Evolutionary conservation across 2,329 filamentous ascomycete genomes (phyloP).

Genomic region (Myriangium duriaei): DNA sequence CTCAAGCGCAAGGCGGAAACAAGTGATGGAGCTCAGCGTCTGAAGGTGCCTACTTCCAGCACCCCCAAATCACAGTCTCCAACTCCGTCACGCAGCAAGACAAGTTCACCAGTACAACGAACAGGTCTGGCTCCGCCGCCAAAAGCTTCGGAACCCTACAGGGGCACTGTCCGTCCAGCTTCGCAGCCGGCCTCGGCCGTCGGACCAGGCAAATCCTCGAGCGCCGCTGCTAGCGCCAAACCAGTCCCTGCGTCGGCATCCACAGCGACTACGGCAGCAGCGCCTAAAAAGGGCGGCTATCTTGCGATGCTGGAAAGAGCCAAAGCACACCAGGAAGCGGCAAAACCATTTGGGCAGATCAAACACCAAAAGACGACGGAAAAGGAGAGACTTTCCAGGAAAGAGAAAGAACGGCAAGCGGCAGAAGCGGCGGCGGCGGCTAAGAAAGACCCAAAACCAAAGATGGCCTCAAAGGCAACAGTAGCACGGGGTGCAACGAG

Average conservation of each 20-base stretch:
- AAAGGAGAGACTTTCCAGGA: slow-evolving; percentile 39
- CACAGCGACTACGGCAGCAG: slow-evolving; percentile 16
- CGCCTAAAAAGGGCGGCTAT: slow-evolving; percentile 57
- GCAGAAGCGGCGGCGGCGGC: slow-evolving; percentile 31
- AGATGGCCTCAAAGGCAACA: slow-evolving; percentile 12
- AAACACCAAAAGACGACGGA: slow-evolving; percentile 59
- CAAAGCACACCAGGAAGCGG: slow-evolving; percentile 48
- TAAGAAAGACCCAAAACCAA: slow-evolving; percentile 27
- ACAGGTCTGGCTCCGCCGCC: slow-evolving; percentile 8
- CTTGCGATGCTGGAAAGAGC: slow-evolving; percentile 62
- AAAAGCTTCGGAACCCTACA: slow-evolving; percentile 10
- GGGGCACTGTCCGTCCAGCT: slow-evolving; percentile 10
- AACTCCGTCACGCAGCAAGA: slow-evolving; percentile 13
- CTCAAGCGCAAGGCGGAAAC: slow-evolving; percentile 26
- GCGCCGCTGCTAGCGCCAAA: too few species aligned
- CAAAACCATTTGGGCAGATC: slow-evolving; percentile 52
- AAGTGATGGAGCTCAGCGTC: slow-evolving; percentile 21
- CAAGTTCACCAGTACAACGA: slow-evolving; percentile 12
- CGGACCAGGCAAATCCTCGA: not conserved
- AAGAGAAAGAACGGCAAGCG: slow-evolving; percentile 34
- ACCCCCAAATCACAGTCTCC: slow-evolving; percentile 12
- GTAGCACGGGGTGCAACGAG: slow-evolving; percentile 19
- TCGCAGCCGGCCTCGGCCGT: slow-evolving; percentile 9
- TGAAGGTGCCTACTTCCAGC: slow-evolving; percentile 22
- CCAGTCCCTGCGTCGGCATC: slow-evolving; percentile 3